Evolutionary conservation across 768 basidiomycete genomes (phyloP).

Genomic region (Kwoniella bestiolae): DNA sequence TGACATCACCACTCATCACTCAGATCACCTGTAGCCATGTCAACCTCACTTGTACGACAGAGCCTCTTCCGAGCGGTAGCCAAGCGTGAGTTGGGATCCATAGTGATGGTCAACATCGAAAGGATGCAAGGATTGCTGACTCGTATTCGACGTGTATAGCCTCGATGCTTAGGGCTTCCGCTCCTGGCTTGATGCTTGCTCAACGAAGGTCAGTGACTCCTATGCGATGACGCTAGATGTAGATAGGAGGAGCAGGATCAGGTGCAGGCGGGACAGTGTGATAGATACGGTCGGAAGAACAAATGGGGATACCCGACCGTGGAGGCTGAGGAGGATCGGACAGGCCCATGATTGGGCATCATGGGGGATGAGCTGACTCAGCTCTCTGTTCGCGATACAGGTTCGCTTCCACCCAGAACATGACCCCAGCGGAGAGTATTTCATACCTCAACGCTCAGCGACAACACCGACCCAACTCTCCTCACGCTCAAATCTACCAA

Average conservation of each 20-base stretch:
- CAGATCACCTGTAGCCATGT: slow-evolving; percentile 12
- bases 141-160: slow-evolving; percentile 5
- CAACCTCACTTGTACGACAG: slow-evolving; percentile 21
- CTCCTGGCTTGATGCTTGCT: slow-evolving; percentile 33
- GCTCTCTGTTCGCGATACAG: slow-evolving; percentile 11
- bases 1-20: slow-evolving; percentile 2
- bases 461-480: slow-evolving; percentile 82
- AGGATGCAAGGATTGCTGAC: slow-evolving; percentile 1
- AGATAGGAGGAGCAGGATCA: not conserved
- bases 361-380: not conserved
- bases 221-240: not conserved
- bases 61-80: slow-evolving; percentile 17
- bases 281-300: no score
- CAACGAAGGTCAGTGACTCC: slow-evolving; percentile 26
- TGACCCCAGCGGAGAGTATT: slow-evolving; percentile 50
- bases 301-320: no score
- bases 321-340: not conserved
- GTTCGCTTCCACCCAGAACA: slow-evolving; percentile 50
- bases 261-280: no score
- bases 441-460: slow-evolving; percentile 86
- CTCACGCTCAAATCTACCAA: slow-evolving; percentile 92
- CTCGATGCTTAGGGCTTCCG: slow-evolving; percentile 33
- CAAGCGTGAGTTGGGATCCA: slow-evolving; percentile 15
- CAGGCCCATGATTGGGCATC: no score
- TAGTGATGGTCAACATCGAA: not conserved